Percentiles rank a stretch among this genome's conserved stretches.
These are phyloP conservation scores for Bacidia gigantensis DNA, from an alignment of 495 filamentous ascomycete genomes.

Conservation along the genomic window DNA sequence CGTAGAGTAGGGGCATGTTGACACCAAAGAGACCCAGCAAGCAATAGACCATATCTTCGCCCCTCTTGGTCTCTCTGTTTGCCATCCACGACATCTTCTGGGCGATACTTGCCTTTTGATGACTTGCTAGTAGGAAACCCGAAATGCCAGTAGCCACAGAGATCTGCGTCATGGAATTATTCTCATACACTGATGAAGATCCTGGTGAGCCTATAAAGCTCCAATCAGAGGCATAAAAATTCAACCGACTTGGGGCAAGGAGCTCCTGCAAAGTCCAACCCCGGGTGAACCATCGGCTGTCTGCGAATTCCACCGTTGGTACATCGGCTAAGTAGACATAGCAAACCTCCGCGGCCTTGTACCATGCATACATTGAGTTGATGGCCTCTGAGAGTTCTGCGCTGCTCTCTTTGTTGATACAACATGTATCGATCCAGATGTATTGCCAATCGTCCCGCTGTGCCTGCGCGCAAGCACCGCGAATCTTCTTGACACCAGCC, in stretches of 20 bases:
- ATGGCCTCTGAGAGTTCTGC: slow-evolving; percentile 24
- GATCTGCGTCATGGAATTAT: no score
- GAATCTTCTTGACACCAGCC: background rate
- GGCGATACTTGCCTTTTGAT: background rate
- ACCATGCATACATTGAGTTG: slow-evolving; percentile 24
- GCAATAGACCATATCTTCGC: slow-evolving; percentile 16
- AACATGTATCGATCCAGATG: slow-evolving; percentile 25
- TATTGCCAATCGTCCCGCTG: background rate
- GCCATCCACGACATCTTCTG: slow-evolving; percentile 10
- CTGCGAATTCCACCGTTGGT: background rate
- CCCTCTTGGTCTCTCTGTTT: slow-evolving; percentile 5
- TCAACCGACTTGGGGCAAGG: slow-evolving; percentile 9
- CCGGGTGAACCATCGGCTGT: slow-evolving; percentile 21
- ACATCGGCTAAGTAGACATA: slow-evolving; percentile 16
- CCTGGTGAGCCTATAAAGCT: no score
- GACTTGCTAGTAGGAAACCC: background rate
- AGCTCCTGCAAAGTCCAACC: slow-evolving; percentile 24
- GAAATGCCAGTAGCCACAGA: background rate
- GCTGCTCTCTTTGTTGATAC: slow-evolving; percentile 26
- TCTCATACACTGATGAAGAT: no score
- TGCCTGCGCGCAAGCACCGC: background rate
- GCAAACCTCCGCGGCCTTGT: slow-evolving; percentile 14
- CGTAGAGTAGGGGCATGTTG: slow-evolving; percentile 16
- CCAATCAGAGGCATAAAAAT: background rate
- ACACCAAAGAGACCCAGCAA: slow-evolving; percentile 15